Evolutionary conservation across 1,284 basidiomycete genomes (phyloP).

Genomic region (Ceratobasidium sp.): DNA sequence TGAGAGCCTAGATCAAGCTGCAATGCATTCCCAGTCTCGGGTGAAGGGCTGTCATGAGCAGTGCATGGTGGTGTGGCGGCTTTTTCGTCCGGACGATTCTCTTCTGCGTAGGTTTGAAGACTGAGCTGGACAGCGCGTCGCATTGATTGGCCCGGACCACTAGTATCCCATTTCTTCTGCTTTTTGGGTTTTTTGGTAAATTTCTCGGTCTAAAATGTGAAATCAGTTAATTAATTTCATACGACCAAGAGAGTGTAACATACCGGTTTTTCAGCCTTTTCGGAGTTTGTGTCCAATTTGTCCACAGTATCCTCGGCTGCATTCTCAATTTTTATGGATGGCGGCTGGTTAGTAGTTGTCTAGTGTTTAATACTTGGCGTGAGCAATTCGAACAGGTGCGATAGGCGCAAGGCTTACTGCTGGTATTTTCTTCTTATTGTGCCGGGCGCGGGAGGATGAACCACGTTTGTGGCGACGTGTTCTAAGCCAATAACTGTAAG

Average conservation of each 20-base stretch:
- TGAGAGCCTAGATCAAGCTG: background rate
- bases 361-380: background rate
- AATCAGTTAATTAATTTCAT: too few species aligned
- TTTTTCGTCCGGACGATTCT: background rate
- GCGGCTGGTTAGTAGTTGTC: background rate
- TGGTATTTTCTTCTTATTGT: slow-evolving; percentile 7
- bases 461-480: slow-evolving; percentile 3
- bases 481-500: background rate
- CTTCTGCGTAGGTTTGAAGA: too few species aligned
- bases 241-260: too few species aligned
- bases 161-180: background rate
- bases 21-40: background rate
- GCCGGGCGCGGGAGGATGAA: background rate
- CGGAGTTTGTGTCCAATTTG: background rate
- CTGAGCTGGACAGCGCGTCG: background rate
- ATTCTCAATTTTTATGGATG: too few species aligned
- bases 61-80: background rate
- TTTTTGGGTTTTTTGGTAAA: background rate
- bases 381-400: background rate
- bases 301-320: too few species aligned
- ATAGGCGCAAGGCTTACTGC: background rate
- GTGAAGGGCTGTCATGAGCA: too few species aligned
- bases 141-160: background rate
- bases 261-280: background rate
- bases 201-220: background rate